These are phyloP conservation scores for Backusella tuberculispora DNA, from an alignment of 192 early-diverging fungal species.

Conservation along the genomic window DNA sequence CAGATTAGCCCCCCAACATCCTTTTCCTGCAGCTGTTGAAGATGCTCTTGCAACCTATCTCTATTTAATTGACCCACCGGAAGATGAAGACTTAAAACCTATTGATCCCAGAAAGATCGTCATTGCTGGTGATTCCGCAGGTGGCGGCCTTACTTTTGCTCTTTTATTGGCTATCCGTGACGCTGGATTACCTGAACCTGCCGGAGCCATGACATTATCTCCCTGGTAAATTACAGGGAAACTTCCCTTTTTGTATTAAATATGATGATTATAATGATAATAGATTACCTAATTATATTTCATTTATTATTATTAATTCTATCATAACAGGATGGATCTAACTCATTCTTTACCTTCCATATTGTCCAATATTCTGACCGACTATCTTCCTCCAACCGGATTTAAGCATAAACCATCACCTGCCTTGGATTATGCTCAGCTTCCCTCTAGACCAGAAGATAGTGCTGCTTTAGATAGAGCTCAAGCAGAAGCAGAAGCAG, in stretches of 20 bases:
- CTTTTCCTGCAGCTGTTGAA: constrained; percentile 82
- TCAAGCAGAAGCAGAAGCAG: background rate
- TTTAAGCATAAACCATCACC: constrained; percentile 45
- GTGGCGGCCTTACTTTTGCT: constrained; percentile 63
- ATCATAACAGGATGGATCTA: constrained; percentile 46
- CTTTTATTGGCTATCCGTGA: constrained; percentile 61
- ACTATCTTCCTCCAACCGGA: constrained; percentile 51
- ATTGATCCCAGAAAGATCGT: constrained; percentile 60
- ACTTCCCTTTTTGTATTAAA: background rate
- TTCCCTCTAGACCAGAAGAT: constrained; percentile 24
- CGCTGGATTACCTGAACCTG: constrained; percentile 57
- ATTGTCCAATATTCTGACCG: constrained; percentile 32
- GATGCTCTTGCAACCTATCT: constrained; percentile 81
- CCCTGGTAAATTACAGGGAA: constrained; percentile 56
- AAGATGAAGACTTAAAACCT: constrained; percentile 47
- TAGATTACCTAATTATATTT: no score
- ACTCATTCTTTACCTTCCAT: constrained; percentile 53
- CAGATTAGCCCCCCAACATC: constrained; percentile 76
- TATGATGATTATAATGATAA: no score
- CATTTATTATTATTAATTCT: background rate
- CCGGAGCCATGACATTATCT: constrained; percentile 56
- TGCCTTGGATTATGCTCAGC: constrained; percentile 31
- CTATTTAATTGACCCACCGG: constrained; percentile 59
- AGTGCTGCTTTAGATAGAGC: background rate
- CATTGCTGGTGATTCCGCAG: constrained; percentile 72